Evolutionary conservation across 2,329 filamentous ascomycete species (phyloP).

Genomic region (Botryotinia convoluta): DNA sequence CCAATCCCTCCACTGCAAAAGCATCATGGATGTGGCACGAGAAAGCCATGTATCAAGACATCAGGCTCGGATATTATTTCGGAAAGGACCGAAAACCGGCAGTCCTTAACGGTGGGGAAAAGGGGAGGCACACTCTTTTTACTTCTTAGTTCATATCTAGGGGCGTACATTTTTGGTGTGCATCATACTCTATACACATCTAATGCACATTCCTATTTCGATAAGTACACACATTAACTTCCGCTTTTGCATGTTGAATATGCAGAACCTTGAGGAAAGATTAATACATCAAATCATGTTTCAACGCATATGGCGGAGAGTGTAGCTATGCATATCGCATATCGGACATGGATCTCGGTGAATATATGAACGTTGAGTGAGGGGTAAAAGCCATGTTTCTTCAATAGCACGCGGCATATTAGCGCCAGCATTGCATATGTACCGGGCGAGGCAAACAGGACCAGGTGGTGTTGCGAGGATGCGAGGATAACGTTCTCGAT

Average conservation of each 20-base stretch:
- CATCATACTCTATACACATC: background rate
- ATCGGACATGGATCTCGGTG: background rate
- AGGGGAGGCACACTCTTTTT: background rate
- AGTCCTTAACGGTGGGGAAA: background rate
- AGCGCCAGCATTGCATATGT: too few relatives aligned
- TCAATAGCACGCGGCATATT: background rate
- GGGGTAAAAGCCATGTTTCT: background rate
- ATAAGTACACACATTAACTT: background rate
- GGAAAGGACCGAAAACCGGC: constrained; percentile 17
- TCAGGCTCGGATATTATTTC: constrained; percentile 33
- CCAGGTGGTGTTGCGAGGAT: background rate
- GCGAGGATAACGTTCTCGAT: background rate
- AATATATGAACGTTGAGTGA: background rate
- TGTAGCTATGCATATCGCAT: background rate
- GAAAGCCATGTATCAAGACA: constrained; percentile 34
- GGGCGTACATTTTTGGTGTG: background rate
- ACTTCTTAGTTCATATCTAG: background rate
- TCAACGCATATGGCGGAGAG: background rate
- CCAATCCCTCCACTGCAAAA: background rate
- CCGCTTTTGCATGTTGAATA: background rate
- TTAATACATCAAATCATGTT: background rate
- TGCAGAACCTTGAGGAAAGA: background rate
- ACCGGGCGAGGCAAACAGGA: background rate
- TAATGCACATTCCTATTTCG: background rate
- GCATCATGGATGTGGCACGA: constrained; percentile 30